These are phyloP conservation scores for Graphium sp. DNA, from an alignment of 2,329 filamentous ascomycete species.

Conservation along the genomic window DNA sequence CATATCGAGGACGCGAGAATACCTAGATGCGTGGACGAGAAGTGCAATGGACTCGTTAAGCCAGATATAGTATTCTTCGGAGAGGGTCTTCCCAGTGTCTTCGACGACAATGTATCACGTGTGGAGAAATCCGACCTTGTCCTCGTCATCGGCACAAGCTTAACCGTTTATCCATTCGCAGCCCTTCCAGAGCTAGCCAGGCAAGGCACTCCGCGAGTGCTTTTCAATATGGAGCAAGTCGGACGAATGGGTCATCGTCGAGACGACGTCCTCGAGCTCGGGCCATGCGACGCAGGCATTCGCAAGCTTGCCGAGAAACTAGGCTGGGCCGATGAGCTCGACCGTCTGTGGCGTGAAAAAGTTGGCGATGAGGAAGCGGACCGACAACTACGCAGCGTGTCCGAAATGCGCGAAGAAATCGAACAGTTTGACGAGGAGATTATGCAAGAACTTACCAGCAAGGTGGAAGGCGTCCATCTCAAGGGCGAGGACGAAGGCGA, in stretches of 20 bases:
- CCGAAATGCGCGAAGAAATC: constrained; percentile 13
- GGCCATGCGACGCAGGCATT: constrained; percentile 71
- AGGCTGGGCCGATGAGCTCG: constrained; percentile 76
- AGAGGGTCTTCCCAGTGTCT: constrained; percentile 36
- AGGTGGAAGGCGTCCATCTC: constrained; percentile 16
- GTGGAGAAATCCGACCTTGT: constrained; percentile 54
- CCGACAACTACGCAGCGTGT: too few species aligned
- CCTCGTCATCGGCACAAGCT: constrained; percentile 77
- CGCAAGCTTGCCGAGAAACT: constrained; percentile 61
- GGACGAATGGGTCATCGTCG: constrained; percentile 59
- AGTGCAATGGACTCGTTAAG: constrained; percentile 70
- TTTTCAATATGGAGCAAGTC: constrained; percentile 78
- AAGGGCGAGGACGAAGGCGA: constrained; percentile 9
- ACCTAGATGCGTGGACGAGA: constrained; percentile 43
- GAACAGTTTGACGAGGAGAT: constrained; percentile 23
- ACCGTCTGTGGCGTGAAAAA: constrained; percentile 53
- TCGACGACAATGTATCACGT: constrained; percentile 20
- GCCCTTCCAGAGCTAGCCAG: constrained; percentile 50
- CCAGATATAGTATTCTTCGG: constrained; percentile 94
- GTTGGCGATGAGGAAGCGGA: constrained; percentile 44
- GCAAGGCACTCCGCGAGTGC: constrained; percentile 51
- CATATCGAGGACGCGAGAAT: constrained; percentile 52
- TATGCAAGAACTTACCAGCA: constrained; percentile 19
- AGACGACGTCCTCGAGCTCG: constrained; percentile 74
- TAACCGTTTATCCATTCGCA: constrained; percentile 81